phyloP scores from a whole-genome alignment of 2,329 filamentous ascomycete species.

The Fonsecaea pugnacius region DNA sequence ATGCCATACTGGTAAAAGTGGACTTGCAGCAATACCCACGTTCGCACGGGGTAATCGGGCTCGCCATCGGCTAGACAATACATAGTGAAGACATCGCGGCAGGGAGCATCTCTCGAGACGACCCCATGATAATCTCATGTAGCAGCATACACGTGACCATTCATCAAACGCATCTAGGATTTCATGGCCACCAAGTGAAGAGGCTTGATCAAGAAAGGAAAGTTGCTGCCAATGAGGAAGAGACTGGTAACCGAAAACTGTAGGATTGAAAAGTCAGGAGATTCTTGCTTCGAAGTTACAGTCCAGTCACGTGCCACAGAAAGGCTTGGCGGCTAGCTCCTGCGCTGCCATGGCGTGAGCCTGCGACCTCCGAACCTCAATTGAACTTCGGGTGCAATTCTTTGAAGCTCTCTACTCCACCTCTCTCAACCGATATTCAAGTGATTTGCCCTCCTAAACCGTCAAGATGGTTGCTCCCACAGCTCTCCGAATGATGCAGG shows the following conservation, averaged over 20 bases:
- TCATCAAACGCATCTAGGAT: background rate
- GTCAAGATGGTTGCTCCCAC: conserved; percentile 38
- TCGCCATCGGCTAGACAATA: background rate
- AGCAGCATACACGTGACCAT: conserved; percentile 12
- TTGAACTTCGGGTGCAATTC: conserved; percentile 5
- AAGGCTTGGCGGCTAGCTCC: conserved; percentile 26
- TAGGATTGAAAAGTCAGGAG: conserved; percentile 24
- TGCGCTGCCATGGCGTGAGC: conserved; percentile 1
- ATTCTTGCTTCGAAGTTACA: conserved; percentile 15
- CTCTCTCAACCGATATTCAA: background rate
- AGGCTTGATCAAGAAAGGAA: background rate
- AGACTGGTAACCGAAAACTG: background rate
- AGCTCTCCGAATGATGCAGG: conserved; percentile 39
- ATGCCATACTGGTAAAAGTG: background rate
- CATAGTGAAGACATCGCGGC: conserved; percentile 11
- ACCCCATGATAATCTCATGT: conserved; percentile 29
- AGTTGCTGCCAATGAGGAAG: conserved; percentile 8
- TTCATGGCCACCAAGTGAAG: conserved; percentile 1
- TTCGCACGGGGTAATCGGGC: background rate
- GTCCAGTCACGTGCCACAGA: conserved; percentile 19
- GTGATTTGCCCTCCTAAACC: conserved; percentile 5
- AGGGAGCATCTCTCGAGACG: conserved; percentile 27
- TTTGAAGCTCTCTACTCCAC: conserved; percentile 19
- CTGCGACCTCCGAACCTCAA: conserved; percentile 20
- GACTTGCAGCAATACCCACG: background rate